phyloP scores from a whole-genome alignment of 2,329 filamentous ascomycete species.

The Sodiomyces alkalinus region DNA sequence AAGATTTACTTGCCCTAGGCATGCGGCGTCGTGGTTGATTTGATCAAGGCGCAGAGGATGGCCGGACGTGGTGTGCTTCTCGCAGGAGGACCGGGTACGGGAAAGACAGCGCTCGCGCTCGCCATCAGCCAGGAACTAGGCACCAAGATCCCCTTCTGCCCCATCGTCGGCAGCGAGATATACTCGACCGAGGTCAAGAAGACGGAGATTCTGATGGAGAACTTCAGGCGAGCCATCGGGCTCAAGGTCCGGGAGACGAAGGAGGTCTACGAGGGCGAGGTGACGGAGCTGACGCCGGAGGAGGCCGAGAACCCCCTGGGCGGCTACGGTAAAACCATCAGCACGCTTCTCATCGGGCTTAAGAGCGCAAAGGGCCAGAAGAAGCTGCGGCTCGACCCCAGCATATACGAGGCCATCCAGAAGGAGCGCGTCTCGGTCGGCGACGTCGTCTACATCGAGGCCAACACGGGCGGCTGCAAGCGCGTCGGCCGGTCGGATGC shows the following conservation, averaged over 20 bases:
- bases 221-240: slow-evolving; percentile 91
- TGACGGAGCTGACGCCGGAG: slow-evolving; percentile 92
- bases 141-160: slow-evolving; percentile 96
- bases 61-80: slow-evolving; percentile 85
- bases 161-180: slow-evolving; percentile 94
- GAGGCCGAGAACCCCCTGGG: slow-evolving; percentile 96
- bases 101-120: slow-evolving; percentile 90
- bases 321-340: slow-evolving; percentile 94
- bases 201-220: slow-evolving; percentile 98
- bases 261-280: slow-evolving; percentile 97
- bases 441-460: slow-evolving; percentile 98
- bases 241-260: slow-evolving; percentile 96
- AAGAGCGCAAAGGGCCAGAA: slow-evolving; percentile 96
- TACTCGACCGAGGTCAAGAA: slow-evolving; percentile 99
- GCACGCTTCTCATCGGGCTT: slow-evolving; percentile 82
- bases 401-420: slow-evolving; percentile 98
- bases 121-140: slow-evolving; percentile 94
- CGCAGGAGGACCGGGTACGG: slow-evolving; percentile 87
- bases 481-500: slow-evolving; percentile 90
- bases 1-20: slow-evolving; percentile 36
- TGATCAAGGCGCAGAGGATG: slow-evolving; percentile 96
- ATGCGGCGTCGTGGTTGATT: slow-evolving; percentile 87
- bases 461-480: slow-evolving; percentile 96
- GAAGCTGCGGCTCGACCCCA: slow-evolving; percentile 90
- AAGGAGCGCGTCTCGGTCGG: slow-evolving; percentile 93